phyloP scores from a whole-genome alignment of 352 stramenopile genomes.

The Hyphochytrium catenoides region DNA sequence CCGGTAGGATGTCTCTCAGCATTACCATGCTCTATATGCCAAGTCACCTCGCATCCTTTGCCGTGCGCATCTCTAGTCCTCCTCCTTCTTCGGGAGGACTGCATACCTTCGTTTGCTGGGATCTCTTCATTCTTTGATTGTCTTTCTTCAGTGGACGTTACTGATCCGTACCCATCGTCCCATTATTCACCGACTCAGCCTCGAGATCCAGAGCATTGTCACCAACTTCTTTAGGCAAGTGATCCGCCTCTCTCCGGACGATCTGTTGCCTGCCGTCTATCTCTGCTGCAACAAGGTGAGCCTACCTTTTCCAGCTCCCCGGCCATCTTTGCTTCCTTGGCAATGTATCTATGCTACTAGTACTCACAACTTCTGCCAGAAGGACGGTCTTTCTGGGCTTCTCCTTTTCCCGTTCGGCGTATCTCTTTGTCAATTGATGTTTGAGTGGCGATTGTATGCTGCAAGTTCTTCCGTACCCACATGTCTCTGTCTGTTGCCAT shows the following conservation, averaged over 20 bases:
- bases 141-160: not conserved
- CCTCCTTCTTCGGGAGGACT: too few species aligned
- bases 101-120: too few species aligned
- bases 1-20: slow-evolving; percentile 10
- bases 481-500: not conserved
- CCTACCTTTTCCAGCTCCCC: not conserved
- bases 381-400: not conserved
- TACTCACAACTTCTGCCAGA: not conserved
- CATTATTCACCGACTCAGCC: too few species aligned
- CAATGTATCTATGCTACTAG: slow-evolving; percentile 2
- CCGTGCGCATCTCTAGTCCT: too few species aligned
- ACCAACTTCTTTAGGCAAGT: slow-evolving; percentile 55
- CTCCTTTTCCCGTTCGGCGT: not conserved
- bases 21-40: too few species aligned
- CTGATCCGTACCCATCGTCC: too few species aligned
- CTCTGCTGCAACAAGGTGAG: slow-evolving; percentile 54
- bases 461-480: not conserved
- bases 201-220: slow-evolving; percentile 61
- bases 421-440: not conserved
- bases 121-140: not conserved
- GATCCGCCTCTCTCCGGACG: slow-evolving; percentile 32
- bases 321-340: too few species aligned
- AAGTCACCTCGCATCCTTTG: too few species aligned
- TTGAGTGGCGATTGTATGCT: not conserved
- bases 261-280: slow-evolving; percentile 70